Percentiles rank a stretch among this genome's conserved stretches.
Conservation (phyloP, 1,139 yeast genomes). For the Arxiozyma bovina region DNA sequence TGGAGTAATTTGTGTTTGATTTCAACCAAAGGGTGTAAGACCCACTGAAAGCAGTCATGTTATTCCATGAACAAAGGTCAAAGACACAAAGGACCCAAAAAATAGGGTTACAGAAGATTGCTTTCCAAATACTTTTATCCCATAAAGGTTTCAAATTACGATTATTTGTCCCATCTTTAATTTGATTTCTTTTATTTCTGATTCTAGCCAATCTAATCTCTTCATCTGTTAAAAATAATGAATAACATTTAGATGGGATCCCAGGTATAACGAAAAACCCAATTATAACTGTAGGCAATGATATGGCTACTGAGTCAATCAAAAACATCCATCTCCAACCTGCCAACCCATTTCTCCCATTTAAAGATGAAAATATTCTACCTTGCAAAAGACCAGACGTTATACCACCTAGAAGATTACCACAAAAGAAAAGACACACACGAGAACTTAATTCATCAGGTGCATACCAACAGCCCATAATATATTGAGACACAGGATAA, state of each 20-base stretch:
- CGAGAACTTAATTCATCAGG: slow-evolving; percentile 45
- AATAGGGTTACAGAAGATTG: slow-evolving; percentile 25
- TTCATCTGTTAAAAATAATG: slow-evolving; percentile 46
- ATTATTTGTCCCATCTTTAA: slow-evolving; percentile 22
- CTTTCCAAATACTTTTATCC: slow-evolving; percentile 27
- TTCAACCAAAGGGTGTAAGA: slow-evolving; percentile 34
- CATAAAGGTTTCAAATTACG: slow-evolving; percentile 22
- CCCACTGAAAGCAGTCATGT: slow-evolving; percentile 33
- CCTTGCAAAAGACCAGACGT: slow-evolving; percentile 53
- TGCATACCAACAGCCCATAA: slow-evolving; percentile 62
- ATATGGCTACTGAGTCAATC: slow-evolving; percentile 54
- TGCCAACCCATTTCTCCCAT: slow-evolving; percentile 45
- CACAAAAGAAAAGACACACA: slow-evolving; percentile 34
- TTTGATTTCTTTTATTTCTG: slow-evolving; percentile 39
- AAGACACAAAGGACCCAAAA: slow-evolving; percentile 31
- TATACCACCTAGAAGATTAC: slow-evolving; percentile 48
- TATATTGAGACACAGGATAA: slow-evolving; percentile 55
- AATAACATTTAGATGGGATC: slow-evolving; percentile 47
- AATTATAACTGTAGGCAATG: slow-evolving; percentile 45
- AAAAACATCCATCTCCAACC: slow-evolving; percentile 81
- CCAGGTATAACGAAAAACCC: slow-evolving; percentile 64
- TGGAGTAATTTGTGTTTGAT: slow-evolving; percentile 27
- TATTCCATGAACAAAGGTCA: slow-evolving; percentile 32
- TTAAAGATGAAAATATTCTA: slow-evolving; percentile 42
- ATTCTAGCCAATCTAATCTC: slow-evolving; percentile 55